Percentiles rank a stretch among this genome's conserved stretches.
These are phyloP conservation scores for Plenodomus lindquistii DNA, from an alignment of 2,329 filamentous ascomycete genomes.

Conservation along the genomic window DNA sequence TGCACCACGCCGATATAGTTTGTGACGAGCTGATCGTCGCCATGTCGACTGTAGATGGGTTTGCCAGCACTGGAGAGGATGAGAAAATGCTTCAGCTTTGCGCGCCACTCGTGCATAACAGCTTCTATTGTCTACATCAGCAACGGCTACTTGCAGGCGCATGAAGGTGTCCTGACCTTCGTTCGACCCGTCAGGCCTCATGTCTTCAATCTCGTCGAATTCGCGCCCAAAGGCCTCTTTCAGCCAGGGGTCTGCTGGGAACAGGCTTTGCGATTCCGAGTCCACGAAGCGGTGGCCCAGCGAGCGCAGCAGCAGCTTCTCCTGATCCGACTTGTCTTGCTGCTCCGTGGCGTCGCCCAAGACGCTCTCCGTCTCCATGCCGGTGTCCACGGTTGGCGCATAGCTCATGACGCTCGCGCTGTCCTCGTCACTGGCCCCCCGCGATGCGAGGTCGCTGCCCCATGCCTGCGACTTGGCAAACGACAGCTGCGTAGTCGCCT, in stretches of 20 bases:
- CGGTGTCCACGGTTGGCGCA: conserved; percentile 64
- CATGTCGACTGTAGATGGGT: conserved; percentile 94
- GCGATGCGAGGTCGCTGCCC: conserved; percentile 57
- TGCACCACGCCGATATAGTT: conserved; percentile 94
- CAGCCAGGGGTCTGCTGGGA: conserved; percentile 51
- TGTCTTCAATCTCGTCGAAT: conserved; percentile 73
- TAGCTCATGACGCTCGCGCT: conserved; percentile 69
- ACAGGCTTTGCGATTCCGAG: conserved; percentile 58
- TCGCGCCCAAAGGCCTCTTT: conserved; percentile 73
- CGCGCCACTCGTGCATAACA: conserved; percentile 76
- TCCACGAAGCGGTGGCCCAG: conserved; percentile 62
- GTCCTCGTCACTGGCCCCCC: conserved; percentile 61
- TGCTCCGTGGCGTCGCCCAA: conserved; percentile 71
- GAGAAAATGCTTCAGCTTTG: conserved; percentile 95
- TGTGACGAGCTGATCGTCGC: conserved; percentile 86
- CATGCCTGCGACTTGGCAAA: conserved; percentile 77
- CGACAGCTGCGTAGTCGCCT: conserved; percentile 83
- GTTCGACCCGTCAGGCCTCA: conserved; percentile 57
- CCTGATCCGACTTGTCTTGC: conserved; percentile 62
- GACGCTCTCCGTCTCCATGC: conserved; percentile 79
- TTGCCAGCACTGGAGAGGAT: conserved; percentile 96
- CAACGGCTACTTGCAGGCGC: conserved; percentile 18
- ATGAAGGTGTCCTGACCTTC: conserved; percentile 58
- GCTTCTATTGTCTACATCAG: conserved; percentile 44
- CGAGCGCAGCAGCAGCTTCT: conserved; percentile 70